A percentile compares a stretch with the other conserved stretches of the same genome.
Evolutionary conservation across 2,329 filamentous ascomycete species (phyloP).

Genomic region (Fusarium praegraminearum): DNA sequence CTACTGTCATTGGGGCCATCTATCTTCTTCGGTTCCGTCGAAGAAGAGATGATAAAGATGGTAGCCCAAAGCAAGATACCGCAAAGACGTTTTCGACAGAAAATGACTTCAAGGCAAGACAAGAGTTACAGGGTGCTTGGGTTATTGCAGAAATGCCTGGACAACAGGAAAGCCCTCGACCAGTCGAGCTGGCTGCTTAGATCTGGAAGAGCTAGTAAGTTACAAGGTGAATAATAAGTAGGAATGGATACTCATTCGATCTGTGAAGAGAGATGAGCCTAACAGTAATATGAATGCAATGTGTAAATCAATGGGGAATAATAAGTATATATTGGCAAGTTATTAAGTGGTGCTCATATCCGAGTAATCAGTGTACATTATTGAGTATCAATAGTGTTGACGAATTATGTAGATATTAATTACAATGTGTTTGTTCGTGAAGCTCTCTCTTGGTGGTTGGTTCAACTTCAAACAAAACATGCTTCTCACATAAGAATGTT

Average conservation of each 20-base stretch:
- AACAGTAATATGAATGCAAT: no score
- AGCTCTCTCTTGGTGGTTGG: not conserved
- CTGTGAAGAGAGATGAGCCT: no score
- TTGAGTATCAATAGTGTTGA: no score
- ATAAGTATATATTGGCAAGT: no score
- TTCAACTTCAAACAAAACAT: no score
- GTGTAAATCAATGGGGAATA: no score
- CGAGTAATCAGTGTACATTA: no score
- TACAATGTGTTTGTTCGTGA: not conserved
- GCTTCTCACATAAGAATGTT: no score
- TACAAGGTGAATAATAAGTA: no score
- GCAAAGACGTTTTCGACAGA: not conserved
- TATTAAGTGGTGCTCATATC: no score
- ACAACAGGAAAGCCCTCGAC: not conserved
- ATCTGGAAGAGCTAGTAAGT: not conserved
- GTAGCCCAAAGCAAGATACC: not conserved
- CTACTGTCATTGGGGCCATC: slow-evolving; percentile 6
- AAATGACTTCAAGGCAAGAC: not conserved
- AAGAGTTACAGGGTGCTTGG: slow-evolving; percentile 1
- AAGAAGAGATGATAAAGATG: not conserved
- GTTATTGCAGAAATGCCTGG: slow-evolving; percentile 2
- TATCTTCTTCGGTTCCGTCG: slow-evolving; percentile 10
- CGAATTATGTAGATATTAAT: no score
- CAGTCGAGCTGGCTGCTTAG: slow-evolving; percentile 10
- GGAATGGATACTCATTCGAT: no score